Base-by-base conservation (phyloP, 768 basidiomycete genomes). In the Lactarius pseudohatsudake region DNA sequence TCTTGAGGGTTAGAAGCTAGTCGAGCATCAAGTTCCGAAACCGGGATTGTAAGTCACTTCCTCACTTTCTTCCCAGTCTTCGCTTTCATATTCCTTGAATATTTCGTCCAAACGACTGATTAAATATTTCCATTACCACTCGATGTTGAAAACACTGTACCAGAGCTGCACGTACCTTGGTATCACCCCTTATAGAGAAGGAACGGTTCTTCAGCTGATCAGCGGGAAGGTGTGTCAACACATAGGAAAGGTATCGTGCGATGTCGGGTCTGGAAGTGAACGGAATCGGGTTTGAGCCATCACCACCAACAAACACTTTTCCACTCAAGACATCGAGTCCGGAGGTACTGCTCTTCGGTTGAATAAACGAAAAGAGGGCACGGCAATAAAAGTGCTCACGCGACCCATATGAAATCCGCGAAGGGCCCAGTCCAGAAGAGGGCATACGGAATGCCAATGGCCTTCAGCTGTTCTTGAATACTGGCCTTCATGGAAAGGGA, bases 401-500 rank as follows among this genome's bases (percentile, higher is more conserved):
- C 43, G 4, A 10, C 34, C 30, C 66, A 66, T 9, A 61, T 16
- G 16, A 18, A 61, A 41, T 69, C 68, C 36, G 55, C 43, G 54
- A 69, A 63, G 13, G 58, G 50, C 3, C 70, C 70, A 34, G 70
- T 70, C 45, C 41, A 70, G 57, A 65, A 70, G 18, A 59, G 38
- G 43, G 67, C 61, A 47, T 56, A 58, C 3, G 67, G 64, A 50
- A 70, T 32, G 8, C 45, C 67, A 20, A 69, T 34, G 13, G 62
- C 53, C 38, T 55, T 53, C 56, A 69, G 54, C 34, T 50, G 30
- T n/a, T 22, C 38, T 30, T 68, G 56, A 11, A 65, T 30, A 9
- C 3, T 43, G 26, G 22, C 56, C 47, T 65, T 69, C 32, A 22
- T 5, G 1, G 38, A 41, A 7, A 66, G 34, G 40, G 56, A 9